Percentiles rank a stretch among this genome's conserved stretches.
These are phyloP conservation scores for Neonectria magnoliae DNA, from an alignment of 2,329 filamentous ascomycete species.

Conservation along the genomic window DNA sequence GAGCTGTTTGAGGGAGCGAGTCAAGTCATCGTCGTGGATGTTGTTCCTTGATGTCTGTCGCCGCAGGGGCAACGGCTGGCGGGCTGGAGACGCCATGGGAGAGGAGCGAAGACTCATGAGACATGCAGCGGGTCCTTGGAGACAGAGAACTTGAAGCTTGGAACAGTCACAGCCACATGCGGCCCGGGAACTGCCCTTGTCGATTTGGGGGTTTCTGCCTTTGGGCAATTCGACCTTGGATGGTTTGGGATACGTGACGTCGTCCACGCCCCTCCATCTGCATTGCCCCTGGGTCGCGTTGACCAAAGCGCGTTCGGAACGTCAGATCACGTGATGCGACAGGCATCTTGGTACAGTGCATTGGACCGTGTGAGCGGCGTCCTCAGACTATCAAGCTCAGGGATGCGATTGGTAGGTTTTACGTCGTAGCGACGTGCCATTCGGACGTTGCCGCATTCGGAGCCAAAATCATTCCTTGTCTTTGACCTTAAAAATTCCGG, in stretches of 20 bases:
- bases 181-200: slow-evolving; percentile 13
- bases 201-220: slow-evolving; percentile 10
- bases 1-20: slow-evolving; percentile 57
- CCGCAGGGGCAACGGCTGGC: slow-evolving; percentile 44
- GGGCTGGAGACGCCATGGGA: slow-evolving; percentile 45
- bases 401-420: not conserved
- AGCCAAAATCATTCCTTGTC: not conserved
- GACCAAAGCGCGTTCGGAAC: slow-evolving; percentile 18
- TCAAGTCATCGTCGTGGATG: slow-evolving; percentile 47
- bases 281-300: slow-evolving; percentile 21
- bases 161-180: slow-evolving; percentile 8
- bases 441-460: not conserved
- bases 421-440: too few species aligned
- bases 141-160: not conserved
- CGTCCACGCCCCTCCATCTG: slow-evolving; percentile 25
- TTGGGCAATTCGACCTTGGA: slow-evolving; percentile 8
- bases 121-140: slow-evolving; percentile 20
- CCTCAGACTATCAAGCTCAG: not conserved
- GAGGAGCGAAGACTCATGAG: slow-evolving; percentile 24
- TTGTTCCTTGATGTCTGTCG: slow-evolving; percentile 49
- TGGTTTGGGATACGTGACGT: slow-evolving; percentile 23
- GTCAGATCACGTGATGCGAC: slow-evolving; percentile 8
- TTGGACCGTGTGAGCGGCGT: not conserved
- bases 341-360: not conserved
- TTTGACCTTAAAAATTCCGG: not conserved